These are phyloP conservation scores for Phytophthora quininea DNA, from an alignment of 352 stramenopile genomes.

Conservation along the genomic window DNA sequence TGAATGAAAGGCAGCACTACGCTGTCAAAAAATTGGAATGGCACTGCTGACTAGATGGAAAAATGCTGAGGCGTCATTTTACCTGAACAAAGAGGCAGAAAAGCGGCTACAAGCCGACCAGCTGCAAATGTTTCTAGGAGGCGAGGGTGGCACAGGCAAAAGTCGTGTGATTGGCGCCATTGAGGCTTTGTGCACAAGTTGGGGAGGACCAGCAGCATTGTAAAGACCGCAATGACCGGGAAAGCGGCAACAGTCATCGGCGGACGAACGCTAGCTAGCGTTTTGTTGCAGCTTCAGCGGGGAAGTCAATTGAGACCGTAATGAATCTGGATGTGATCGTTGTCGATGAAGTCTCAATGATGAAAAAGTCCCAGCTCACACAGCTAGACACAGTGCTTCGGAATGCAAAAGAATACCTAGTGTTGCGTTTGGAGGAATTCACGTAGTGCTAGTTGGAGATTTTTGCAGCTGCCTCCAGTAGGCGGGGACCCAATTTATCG, in stretches of 20 bases:
- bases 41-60: constrained; percentile 5
- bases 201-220: neutral
- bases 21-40: constrained; percentile 1
- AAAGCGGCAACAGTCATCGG: neutral
- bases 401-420: neutral
- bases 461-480: constrained; percentile 3
- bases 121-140: constrained; percentile 1
- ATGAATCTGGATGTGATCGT: neutral
- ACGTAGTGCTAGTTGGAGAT: neutral
- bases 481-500: neutral
- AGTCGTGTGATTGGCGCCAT: neutral
- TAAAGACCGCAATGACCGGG: neutral
- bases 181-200: neutral
- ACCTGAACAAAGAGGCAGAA: constrained; percentile 1
- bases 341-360: neutral
- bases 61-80: neutral
- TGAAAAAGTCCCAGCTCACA: neutral
- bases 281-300: neutral
- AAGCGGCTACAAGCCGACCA: neutral
- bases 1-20: constrained; percentile 5
- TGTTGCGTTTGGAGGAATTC: constrained; percentile 6
- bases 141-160: constrained; percentile 4
- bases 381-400: neutral
- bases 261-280: neutral
- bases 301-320: neutral